Conservation (phyloP, 768 basidiomycete species). For the Mycena polygramma region DNA sequence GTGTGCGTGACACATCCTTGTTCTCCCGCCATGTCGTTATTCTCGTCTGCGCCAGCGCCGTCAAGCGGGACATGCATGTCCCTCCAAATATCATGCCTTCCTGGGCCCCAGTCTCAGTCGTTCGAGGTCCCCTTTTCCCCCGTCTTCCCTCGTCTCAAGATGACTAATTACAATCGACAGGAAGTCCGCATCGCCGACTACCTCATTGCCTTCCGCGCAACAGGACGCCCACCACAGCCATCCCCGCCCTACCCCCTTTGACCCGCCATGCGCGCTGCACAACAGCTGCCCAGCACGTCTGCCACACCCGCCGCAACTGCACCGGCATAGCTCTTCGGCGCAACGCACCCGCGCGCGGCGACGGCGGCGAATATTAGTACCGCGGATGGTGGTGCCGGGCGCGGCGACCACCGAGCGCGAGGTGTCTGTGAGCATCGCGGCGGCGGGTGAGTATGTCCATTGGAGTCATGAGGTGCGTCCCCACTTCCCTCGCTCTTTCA, state of each 20-base stretch:
- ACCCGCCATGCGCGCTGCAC: constrained; percentile 47
- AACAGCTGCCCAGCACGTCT: constrained; percentile 46
- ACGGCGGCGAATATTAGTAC: neutral
- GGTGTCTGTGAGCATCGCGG: constrained; percentile 46
- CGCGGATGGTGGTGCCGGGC: neutral
- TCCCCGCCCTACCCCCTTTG: constrained; percentile 52
- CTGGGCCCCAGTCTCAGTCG: constrained; percentile 27
- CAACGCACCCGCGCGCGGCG: too few species aligned
- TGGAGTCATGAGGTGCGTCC: constrained; percentile 51
- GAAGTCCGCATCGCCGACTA: constrained; percentile 56
- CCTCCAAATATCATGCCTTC: neutral
- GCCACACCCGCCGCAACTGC: neutral
- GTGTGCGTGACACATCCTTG: too few species aligned
- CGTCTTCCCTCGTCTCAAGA: too few species aligned
- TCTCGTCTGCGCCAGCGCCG: neutral
- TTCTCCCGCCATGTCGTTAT: too few species aligned
- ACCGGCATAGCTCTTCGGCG: neutral
- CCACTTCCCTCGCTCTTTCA: neutral
- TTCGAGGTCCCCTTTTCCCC: constrained; percentile 30
- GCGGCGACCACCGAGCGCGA: constrained; percentile 35
- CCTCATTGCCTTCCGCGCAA: constrained; percentile 49
- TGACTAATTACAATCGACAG: constrained; percentile 39
- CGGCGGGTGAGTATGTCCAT: constrained; percentile 42
- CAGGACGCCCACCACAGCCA: constrained; percentile 51
- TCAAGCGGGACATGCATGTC: constrained; percentile 26